Evolutionary conservation across 306 rosid genomes (phyloP).

Genomic region (Spatholobus suberectus): DNA sequence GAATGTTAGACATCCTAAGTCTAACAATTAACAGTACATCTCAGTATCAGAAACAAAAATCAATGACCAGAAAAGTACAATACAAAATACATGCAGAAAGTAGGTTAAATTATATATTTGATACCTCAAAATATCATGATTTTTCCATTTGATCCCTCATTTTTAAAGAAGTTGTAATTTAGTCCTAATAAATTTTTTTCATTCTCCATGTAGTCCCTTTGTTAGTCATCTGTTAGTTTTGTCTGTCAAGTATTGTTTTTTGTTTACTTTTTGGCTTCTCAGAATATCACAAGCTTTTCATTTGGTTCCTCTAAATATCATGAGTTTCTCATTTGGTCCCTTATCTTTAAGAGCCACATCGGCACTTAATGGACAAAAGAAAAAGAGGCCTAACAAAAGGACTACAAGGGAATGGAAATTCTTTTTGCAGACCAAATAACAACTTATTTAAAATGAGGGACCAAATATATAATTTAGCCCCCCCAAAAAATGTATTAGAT

Average conservation of each 20-base stretch:
- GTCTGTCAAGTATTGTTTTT: not conserved
- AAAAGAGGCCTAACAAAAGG: not conserved
- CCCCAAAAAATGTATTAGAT: not conserved
- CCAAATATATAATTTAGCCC: not conserved
- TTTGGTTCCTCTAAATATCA: not conserved
- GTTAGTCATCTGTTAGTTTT: not conserved
- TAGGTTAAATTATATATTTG: not conserved
- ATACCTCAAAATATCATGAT: not conserved
- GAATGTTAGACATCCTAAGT: not conserved
- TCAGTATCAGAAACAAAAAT: conserved; percentile 9
- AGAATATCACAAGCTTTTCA: not conserved
- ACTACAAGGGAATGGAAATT: not conserved
- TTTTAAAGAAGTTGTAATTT: not conserved
- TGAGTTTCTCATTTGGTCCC: not conserved
- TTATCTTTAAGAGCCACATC: not conserved
- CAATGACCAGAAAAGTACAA: conserved; percentile 22
- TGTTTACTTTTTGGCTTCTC: not conserved
- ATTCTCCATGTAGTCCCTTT: not conserved
- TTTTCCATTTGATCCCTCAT: not conserved
- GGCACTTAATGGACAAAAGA: not conserved
- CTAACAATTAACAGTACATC: not conserved
- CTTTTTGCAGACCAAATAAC: not conserved
- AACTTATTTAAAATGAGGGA: not conserved
- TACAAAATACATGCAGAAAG: conserved; percentile 20
- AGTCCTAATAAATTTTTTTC: not conserved